Conservation (phyloP, 192 early-diverging fungal species). For the Coemansia sp. region DNA sequence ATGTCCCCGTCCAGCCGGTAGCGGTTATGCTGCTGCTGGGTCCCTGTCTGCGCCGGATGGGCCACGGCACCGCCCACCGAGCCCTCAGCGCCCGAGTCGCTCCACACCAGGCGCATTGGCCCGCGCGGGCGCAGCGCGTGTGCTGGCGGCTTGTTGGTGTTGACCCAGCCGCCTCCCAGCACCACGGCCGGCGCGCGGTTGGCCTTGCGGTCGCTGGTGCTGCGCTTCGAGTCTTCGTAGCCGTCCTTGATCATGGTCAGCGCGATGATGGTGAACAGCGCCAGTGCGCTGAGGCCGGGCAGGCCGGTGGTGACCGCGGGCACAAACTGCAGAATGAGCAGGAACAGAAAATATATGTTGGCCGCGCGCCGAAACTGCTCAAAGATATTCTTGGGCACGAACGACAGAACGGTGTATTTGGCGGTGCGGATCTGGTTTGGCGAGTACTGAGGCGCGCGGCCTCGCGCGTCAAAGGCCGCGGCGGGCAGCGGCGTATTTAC, state of each 20-base stretch:
- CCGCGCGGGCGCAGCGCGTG: slow-evolving; percentile 35
- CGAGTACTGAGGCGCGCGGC: slow-evolving; percentile 35
- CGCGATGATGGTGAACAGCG: slow-evolving; percentile 72
- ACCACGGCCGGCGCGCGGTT: slow-evolving; percentile 63
- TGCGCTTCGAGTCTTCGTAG: slow-evolving; percentile 87
- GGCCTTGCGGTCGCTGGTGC: slow-evolving; percentile 75
- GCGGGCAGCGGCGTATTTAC: slow-evolving; percentile 61
- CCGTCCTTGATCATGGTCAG: slow-evolving; percentile 86
- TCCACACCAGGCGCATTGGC: slow-evolving; percentile 45
- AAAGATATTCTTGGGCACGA: slow-evolving; percentile 92
- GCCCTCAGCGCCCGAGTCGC: slow-evolving; percentile 42
- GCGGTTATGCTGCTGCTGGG: not conserved
- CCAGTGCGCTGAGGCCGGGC: slow-evolving; percentile 74
- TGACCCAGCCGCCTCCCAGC: slow-evolving; percentile 57
- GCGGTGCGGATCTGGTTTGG: slow-evolving; percentile 81
- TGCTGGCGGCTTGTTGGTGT: slow-evolving; percentile 54
- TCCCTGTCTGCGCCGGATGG: not conserved
- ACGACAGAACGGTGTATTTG: slow-evolving; percentile 87
- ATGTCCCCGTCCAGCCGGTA: slow-evolving; percentile 6
- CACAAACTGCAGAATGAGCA: slow-evolving; percentile 83
- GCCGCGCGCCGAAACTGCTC: slow-evolving; percentile 96
- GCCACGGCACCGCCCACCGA: slow-evolving; percentile 12
- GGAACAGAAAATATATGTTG: slow-evolving; percentile 91
- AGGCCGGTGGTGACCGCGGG: slow-evolving; percentile 60
- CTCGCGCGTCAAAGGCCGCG: slow-evolving; percentile 51